phyloP scores from a whole-genome alignment of 2,329 filamentous ascomycete genomes.

The Aspergillus transmontanensis region DNA sequence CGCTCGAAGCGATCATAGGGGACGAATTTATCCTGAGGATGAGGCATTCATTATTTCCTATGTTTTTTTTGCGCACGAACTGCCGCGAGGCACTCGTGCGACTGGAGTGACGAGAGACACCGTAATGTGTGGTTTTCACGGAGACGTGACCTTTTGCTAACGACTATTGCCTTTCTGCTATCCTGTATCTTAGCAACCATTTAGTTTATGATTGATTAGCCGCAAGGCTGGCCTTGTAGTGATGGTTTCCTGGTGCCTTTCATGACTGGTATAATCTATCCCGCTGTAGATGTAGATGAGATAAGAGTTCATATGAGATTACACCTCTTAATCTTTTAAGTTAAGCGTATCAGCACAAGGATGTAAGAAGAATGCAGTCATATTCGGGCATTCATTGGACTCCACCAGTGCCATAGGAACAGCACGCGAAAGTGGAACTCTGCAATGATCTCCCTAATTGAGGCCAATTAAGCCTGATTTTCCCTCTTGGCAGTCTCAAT shows the following conservation, averaged over 20 bases:
- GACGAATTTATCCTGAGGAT: constrained; percentile 19
- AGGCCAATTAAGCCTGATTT: not conserved
- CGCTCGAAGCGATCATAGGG: constrained; percentile 25
- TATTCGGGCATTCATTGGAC: not conserved
- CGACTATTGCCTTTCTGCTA: constrained; percentile 42
- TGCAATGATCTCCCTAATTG: not conserved
- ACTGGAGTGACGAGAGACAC: constrained; percentile 17
- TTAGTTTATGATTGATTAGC: constrained; percentile 44
- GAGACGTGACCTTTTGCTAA: constrained; percentile 29
- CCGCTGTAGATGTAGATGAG: not conserved
- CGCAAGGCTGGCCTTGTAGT: constrained; percentile 30
- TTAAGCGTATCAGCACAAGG: not conserved
- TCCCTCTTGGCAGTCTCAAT: not conserved
- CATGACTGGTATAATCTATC: not conserved
- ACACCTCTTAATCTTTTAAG: not conserved
- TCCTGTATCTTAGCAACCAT: constrained; percentile 46
- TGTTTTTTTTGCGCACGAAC: constrained; percentile 21
- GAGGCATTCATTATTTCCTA: constrained; percentile 19
- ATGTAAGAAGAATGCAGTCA: not conserved
- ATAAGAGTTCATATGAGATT: not conserved
- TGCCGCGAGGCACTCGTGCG: constrained; percentile 16
- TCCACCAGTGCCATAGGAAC: not conserved
- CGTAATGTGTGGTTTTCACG: constrained; percentile 24
- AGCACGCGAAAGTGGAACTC: not conserved
- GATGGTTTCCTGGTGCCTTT: constrained; percentile 1